These are phyloP conservation scores for Diplodia sapinea DNA, from an alignment of 2,329 filamentous ascomycete genomes.

Conservation along the genomic window DNA sequence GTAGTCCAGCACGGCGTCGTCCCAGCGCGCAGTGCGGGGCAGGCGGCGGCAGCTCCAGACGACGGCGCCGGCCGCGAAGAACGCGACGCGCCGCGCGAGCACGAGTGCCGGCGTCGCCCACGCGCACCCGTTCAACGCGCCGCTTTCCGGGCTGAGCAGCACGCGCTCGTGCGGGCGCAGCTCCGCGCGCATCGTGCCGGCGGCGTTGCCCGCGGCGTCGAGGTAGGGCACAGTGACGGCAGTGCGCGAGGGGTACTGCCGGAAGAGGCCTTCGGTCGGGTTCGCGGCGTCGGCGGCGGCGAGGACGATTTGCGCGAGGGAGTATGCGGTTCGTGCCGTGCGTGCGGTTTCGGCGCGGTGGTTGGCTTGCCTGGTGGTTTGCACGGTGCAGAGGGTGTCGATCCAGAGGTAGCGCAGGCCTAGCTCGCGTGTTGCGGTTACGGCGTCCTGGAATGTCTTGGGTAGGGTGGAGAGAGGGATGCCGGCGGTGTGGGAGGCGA, in stretches of 20 bases:
- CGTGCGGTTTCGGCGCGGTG: not conserved
- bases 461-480: conserved; percentile 6
- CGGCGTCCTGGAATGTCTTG: conserved; percentile 31
- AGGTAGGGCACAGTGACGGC: not conserved
- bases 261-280: not conserved
- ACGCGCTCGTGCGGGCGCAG: not conserved
- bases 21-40: not conserved
- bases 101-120: conserved; percentile 6
- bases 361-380: not conserved
- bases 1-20: not conserved
- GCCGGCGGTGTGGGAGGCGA: not conserved
- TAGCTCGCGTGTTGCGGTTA: not conserved
- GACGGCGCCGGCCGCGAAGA: not conserved
- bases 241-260: not conserved
- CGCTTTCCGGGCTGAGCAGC: not conserved
- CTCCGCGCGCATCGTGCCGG: not conserved
- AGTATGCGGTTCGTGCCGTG: conserved; percentile 3
- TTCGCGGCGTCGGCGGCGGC: not conserved
- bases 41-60: not conserved
- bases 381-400: conserved; percentile 34
- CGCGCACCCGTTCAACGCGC: not conserved
- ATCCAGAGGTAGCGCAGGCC: conserved; percentile 33
- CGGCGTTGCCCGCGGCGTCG: not conserved
- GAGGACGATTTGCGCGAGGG: not conserved
- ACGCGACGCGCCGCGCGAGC: conserved; percentile 5